Evolutionary conservation across 176 grass and related monocot species (phyloP), one percentile per base, ranked within the genome.

Genomic region (Lolium multiflorum): DNA sequence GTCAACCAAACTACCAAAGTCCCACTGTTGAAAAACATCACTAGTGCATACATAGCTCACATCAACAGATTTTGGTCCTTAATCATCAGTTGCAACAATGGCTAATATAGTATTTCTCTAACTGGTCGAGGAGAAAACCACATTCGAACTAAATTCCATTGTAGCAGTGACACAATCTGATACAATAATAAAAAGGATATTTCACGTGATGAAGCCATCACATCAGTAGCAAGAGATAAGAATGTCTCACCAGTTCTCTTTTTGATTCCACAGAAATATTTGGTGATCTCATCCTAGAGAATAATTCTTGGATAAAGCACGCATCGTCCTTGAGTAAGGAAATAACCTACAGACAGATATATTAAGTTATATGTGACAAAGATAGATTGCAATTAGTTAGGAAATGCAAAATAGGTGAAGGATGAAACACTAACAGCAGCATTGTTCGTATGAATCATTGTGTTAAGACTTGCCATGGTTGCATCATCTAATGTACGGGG

Each of bases 271-370:
- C 55, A 74, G 90, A 93, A 81, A 80, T 89, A 81, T 77, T 78
- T 14, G 76, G 75, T 20, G 89, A 94, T 82, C 89, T 96, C 97
- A 99, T 97, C 74, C 90, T 93, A 62, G 92, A 78, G 85, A 99
- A 97, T 80, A 99, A 81, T 61, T 96, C 94, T 94, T 92, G 94
- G 59, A 99, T 90, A 94, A 99, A 99, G 81, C 74, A 90, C 60
- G 76, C 78, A 91, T 99, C 97, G 54, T 99, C 97, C 93, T 99
- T 99, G 43, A 99, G 83, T 73, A 94, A 90, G 59, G 97, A 97
- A 83, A 99, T 91, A 83, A 99, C 89, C 97, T 99, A 86, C 82
- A 92, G n/a, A 74, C 62, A 75, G 68, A 86, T 89, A n/a, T 35
- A 90, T 43, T 70, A 60, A 74, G 46, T 59, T 62, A 55, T 60